Base-by-base conservation (phyloP, 179 eudicot genomes). In the Silene coronaria region DNA sequence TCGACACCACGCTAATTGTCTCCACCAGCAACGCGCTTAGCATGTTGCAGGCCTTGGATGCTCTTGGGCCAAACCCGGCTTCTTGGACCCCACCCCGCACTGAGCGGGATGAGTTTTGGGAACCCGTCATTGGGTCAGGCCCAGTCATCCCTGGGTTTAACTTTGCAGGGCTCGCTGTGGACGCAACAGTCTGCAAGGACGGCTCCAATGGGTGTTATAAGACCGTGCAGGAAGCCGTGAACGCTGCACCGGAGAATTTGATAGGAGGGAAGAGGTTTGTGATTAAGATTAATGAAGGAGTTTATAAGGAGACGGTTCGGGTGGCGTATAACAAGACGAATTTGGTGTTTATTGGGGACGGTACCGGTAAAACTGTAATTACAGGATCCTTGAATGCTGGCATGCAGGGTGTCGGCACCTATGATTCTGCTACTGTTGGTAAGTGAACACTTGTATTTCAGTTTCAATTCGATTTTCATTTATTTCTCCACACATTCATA, bases 51-150 rank as follows among this genome's bases (percentile, higher is more conserved):
- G 83, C 92, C 2, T 77, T 85, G 12, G 98, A 91, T 24, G 67
- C 67, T 2, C 78, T 63, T 12, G 97, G 97, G 0, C 53, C 83
- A 0, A 74, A 88, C 6, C 61, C 70, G 1, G 80, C 48, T 22
- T 70, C 86, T 11, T 89, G 98, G 97, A 30, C 36, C 38, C 87
- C 88, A 51, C 90, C 93, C 6, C 78, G 36, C 73, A 93, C 98
- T 0, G 98, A 93, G 88, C 79, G 98, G 34, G 81, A 80, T 58
- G 98, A 97, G 83, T 89, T 89, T 76, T 93, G 97, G 97, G 97
- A 88, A 53, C 84, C 77, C 51, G 34, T 60, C 0, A 73, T 3
- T 13, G 26, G 59, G 53, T 66, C 45, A 2, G 46, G 45, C 21
- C 22, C 23, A 6, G 34, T 36, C 5, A 67, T 36, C 13, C 26